Evolutionary conservation across 164 flowering plant genomes (phyloP).

Genomic region (Cinnamomum chago): DNA sequence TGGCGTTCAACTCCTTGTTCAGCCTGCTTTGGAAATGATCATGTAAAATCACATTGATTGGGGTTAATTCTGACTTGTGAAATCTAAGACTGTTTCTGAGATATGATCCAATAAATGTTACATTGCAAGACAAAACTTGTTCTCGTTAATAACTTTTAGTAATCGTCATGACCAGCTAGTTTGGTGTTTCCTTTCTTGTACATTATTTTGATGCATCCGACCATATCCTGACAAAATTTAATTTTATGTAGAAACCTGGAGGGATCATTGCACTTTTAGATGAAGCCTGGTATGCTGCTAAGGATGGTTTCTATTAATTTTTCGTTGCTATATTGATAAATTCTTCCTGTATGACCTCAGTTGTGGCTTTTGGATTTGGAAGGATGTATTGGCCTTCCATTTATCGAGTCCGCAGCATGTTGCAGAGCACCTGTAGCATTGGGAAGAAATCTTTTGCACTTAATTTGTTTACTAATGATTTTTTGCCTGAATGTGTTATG

Average conservation of each 20-base stretch:
- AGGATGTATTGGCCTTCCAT: background rate
- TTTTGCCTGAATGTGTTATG: slow-evolving; percentile 19
- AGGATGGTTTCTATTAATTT: background rate
- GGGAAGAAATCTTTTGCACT: background rate
- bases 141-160: too few relatives aligned
- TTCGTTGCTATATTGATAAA: background rate
- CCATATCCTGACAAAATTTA: too few relatives aligned
- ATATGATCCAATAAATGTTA: too few relatives aligned
- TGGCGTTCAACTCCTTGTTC: too few relatives aligned
- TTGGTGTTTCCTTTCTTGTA: too few relatives aligned
- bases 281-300: slow-evolving; percentile 84
- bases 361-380: background rate
- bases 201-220: too few relatives aligned
- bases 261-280: slow-evolving; percentile 93
- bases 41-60: too few relatives aligned
- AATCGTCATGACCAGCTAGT: too few relatives aligned
- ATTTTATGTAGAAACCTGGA: slow-evolving; percentile 85
- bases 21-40: too few relatives aligned
- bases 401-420: background rate
- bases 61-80: too few relatives aligned
- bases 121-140: too few relatives aligned
- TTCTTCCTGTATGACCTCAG: background rate
- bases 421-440: background rate
- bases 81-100: too few relatives aligned
- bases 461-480: background rate